These are phyloP conservation scores for Chlorella sp. DNA, from an alignment of 139 green algal genomes.

Conservation along the genomic window DNA sequence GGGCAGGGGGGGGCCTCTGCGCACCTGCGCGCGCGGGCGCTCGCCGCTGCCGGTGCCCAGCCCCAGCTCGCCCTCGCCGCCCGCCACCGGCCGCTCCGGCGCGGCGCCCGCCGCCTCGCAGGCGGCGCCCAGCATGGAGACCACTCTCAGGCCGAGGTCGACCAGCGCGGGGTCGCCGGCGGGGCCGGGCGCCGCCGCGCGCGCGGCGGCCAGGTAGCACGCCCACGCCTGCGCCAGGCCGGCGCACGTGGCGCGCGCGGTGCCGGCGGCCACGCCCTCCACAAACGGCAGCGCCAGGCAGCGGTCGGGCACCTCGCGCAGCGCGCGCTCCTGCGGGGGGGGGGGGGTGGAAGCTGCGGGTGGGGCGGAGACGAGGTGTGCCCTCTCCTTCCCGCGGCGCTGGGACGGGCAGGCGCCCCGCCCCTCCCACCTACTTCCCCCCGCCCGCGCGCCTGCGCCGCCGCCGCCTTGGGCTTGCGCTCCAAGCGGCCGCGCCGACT, in stretches of 20 bases:
- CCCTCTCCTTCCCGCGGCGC: too few species aligned
- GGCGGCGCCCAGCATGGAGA: constrained; percentile 31
- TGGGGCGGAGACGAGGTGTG: too few species aligned
- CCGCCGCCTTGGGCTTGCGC: constrained; percentile 10
- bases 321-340: constrained; percentile 58
- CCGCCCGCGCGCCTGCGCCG: too few species aligned
- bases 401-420: too few species aligned
- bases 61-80: constrained; percentile 42
- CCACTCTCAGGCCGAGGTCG: constrained; percentile 52
- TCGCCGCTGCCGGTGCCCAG: constrained; percentile 45
- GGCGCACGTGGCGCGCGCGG: constrained; percentile 24
- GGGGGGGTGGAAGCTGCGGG: too few species aligned
- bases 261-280: constrained; percentile 42
- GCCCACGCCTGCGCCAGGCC: constrained; percentile 67
- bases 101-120: constrained; percentile 18
- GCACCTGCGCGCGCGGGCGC: constrained; percentile 44
- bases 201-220: constrained; percentile 46
- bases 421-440: too few species aligned
- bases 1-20: too few species aligned
- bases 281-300: constrained; percentile 70
- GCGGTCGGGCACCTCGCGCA: constrained; percentile 27
- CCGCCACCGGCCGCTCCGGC: constrained; percentile 9
- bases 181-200: too few species aligned
- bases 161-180: too few species aligned
- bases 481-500: not conserved